These are phyloP conservation scores for Russula earlei DNA, from an alignment of 768 basidiomycete genomes.

Conservation along the genomic window DNA sequence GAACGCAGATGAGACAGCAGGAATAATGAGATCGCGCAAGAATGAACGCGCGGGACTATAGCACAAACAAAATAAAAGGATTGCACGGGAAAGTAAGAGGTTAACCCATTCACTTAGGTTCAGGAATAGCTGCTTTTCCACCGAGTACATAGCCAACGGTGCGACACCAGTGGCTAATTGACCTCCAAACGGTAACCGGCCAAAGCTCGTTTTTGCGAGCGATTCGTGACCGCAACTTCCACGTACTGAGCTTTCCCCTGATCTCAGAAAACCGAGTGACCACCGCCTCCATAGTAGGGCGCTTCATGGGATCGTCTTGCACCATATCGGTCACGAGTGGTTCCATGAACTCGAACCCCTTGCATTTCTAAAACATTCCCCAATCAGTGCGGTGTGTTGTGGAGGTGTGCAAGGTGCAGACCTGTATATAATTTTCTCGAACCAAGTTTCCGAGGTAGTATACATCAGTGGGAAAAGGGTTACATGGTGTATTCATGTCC, in stretches of 20 bases:
- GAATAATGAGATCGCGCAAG: background rate
- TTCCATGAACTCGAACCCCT: slow-evolving; percentile 8
- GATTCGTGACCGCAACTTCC: slow-evolving; percentile 15
- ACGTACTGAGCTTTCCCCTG: background rate
- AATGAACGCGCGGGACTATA: background rate
- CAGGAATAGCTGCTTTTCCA: slow-evolving; percentile 7
- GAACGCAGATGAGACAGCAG: background rate
- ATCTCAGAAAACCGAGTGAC: background rate
- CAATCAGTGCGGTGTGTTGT: background rate
- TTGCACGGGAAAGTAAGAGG: background rate
- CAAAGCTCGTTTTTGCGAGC: slow-evolving; percentile 1
- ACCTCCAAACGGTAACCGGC: slow-evolving; percentile 1
- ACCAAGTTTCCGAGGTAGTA: slow-evolving; percentile 24
- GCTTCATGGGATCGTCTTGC: slow-evolving; percentile 27
- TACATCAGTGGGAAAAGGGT: slow-evolving; percentile 24
- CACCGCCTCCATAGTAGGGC: slow-evolving; percentile 23
- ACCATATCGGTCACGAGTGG: slow-evolving; percentile 27
- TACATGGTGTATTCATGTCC: background rate
- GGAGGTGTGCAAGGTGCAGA: background rate
- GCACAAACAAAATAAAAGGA: background rate
- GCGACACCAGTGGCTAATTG: background rate
- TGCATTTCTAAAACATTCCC: slow-evolving; percentile 2
- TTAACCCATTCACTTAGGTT: background rate
- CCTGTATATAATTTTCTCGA: slow-evolving; percentile 12
- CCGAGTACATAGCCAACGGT: background rate